phyloP scores from a whole-genome alignment of 2,329 filamentous ascomycete genomes.

The Corynespora cassiicola region DNA sequence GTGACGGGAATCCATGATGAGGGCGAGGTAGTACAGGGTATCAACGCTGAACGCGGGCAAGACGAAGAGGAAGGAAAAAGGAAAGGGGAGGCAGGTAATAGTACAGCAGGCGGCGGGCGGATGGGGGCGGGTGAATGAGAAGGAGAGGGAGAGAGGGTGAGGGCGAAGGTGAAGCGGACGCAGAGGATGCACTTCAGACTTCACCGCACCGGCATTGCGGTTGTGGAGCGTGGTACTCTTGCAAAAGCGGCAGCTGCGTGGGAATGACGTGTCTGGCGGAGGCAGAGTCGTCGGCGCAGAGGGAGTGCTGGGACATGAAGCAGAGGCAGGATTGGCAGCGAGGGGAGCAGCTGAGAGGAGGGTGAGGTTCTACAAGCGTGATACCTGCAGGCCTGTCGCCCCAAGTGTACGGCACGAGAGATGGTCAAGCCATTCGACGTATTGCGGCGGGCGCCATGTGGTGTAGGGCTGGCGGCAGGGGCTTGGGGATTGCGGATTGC shows the following conservation, averaged over 20 bases:
- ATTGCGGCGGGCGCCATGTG: conserved; percentile 16
- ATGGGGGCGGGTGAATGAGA: no score
- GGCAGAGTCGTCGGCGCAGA: conserved; percentile 21
- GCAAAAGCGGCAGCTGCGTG: conserved; percentile 24
- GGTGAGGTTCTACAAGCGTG: conserved; percentile 47
- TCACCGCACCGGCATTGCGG: conserved; percentile 37
- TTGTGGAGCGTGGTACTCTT: conserved; percentile 31
- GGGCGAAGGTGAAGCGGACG: conserved; percentile 2
- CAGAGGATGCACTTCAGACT: no score
- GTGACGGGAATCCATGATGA: conserved; percentile 38
- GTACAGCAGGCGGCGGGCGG: no score
- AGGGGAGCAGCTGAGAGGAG: conserved; percentile 28
- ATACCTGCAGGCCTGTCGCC: conserved; percentile 32
- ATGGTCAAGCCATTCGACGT: conserved; percentile 37
- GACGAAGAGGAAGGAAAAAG: conserved; percentile 12
- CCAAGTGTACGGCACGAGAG: conserved; percentile 20
- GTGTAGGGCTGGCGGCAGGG: conserved; percentile 35
- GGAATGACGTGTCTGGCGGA: conserved; percentile 33
- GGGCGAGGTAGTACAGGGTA: conserved; percentile 40
- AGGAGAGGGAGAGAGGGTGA: conserved; percentile 4
- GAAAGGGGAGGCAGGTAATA: conserved; percentile 13
- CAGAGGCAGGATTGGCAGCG: conserved; percentile 16
- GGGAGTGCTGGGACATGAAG: conserved; percentile 16
- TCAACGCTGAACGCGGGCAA: conserved; percentile 33
- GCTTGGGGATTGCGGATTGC: no score